A percentile compares a stretch with the other conserved stretches of the same genome.
phyloP scores from a whole-genome alignment of 768 basidiomycete species.

The Hirschioporus abietinus region DNA sequence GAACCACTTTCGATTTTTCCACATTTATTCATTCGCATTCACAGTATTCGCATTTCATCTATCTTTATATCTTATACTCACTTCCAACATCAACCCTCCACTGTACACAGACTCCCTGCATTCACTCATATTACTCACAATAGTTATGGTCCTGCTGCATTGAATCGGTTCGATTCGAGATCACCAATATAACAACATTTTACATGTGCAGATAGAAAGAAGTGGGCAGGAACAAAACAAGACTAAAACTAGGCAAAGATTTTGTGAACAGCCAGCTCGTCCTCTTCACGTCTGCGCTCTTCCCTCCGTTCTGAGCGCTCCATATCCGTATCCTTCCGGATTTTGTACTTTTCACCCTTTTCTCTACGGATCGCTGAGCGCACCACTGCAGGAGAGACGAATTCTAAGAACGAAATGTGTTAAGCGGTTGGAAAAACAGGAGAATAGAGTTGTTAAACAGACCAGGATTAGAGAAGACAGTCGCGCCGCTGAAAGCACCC shows the following conservation, averaged over 20 bases:
- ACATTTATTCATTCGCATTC: no score
- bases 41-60: no score
- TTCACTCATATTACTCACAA: no score
- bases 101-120: no score
- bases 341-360: conserved; percentile 76
- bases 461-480: conserved; percentile 95
- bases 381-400: conserved; percentile 80
- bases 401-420: conserved; percentile 53
- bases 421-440: conserved; percentile 2
- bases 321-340: conserved; percentile 72
- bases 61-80: no score
- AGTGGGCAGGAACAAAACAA: neutral
- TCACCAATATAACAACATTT: neutral
- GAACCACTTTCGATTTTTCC: no score
- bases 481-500: conserved; percentile 92
- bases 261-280: conserved; percentile 78
- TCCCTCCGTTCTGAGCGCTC: conserved; percentile 63
- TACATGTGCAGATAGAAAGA: neutral
- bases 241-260: conserved; percentile 69
- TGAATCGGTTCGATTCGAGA: neutral
- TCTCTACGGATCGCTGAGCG: conserved; percentile 64
- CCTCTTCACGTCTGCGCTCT: conserved; percentile 58
- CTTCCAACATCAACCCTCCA: no score
- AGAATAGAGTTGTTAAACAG: conserved; percentile 18
- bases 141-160: neutral